Evolutionary conservation across 495 filamentous ascomycete genomes (phyloP).

Genomic region (Neurospora sp.): DNA sequence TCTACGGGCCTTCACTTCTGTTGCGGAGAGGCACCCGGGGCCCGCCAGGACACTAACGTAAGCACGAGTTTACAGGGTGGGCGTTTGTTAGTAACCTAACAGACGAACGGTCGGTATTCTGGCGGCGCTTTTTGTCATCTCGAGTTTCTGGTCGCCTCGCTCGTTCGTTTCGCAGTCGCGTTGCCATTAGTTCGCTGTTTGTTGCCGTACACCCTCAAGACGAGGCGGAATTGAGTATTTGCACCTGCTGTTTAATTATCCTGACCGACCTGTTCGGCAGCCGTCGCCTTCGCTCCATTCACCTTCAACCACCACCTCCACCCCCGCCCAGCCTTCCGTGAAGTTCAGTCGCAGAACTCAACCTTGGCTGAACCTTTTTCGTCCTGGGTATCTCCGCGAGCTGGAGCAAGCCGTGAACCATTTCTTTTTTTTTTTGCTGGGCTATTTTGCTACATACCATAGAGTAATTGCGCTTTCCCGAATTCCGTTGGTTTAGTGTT

Average conservation of each 20-base stretch:
- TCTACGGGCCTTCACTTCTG: neutral
- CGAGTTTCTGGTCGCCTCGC: neutral
- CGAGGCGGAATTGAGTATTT: neutral
- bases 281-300: neutral
- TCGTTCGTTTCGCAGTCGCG: neutral
- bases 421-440: neutral
- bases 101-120: neutral
- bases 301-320: neutral
- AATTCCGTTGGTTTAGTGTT: neutral
- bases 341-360: neutral
- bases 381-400: neutral
- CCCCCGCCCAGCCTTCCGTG: neutral
- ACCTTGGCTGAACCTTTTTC: neutral
- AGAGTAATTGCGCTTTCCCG: neutral
- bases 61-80: neutral
- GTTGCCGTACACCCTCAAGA: neutral
- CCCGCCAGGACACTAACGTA: neutral
- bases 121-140: neutral
- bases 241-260: neutral
- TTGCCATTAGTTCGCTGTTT: neutral
- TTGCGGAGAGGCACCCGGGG: neutral
- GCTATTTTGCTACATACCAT: neutral
- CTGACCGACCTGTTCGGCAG: neutral
- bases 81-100: neutral
- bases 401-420: neutral